These are phyloP conservation scores for Friedmanniomyces simplex DNA, from an alignment of 495 filamentous ascomycete species.

Conservation along the genomic window DNA sequence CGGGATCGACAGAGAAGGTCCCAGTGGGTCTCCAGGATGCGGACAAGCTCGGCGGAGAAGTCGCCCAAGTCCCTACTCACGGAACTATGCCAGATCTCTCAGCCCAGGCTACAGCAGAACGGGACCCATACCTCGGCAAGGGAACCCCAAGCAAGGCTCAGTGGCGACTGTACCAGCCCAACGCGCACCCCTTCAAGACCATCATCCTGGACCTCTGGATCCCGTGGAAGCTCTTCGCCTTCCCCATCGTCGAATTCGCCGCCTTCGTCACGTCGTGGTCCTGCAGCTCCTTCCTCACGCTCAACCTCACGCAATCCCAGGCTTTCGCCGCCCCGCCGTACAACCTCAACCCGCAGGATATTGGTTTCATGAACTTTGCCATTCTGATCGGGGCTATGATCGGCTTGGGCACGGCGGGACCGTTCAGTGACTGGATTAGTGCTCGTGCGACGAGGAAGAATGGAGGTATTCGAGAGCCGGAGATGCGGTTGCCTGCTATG, in stretches of 20 bases:
- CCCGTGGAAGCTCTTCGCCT: conserved; percentile 48
- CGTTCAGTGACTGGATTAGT: conserved; percentile 49
- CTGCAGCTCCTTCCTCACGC: conserved; percentile 48
- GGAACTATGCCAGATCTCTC: conserved; percentile 19
- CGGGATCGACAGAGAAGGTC: conserved; percentile 1
- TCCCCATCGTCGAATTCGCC: conserved; percentile 53
- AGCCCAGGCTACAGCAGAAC: conserved; percentile 22
- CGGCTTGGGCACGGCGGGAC: conserved; percentile 48
- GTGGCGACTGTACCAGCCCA: conserved; percentile 43
- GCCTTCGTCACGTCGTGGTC: conserved; percentile 52
- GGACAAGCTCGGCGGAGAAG: neutral
- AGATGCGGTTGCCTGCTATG: conserved; percentile 56
- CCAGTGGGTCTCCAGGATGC: neutral
- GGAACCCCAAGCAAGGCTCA: conserved; percentile 45
- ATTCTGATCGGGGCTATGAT: conserved; percentile 43
- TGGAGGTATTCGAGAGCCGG: conserved; percentile 54
- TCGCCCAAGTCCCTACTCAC: conserved; percentile 18
- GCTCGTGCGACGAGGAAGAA: conserved; percentile 48
- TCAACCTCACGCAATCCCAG: conserved; percentile 55
- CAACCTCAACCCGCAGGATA: conserved; percentile 41
- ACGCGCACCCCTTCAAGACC: conserved; percentile 32
- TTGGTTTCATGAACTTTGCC: conserved; percentile 44
- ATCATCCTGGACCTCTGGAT: conserved; percentile 39
- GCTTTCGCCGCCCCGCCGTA: conserved; percentile 51
- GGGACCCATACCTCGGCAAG: conserved; percentile 35